Conservation (phyloP, 2,329 filamentous ascomycete genomes). For the Acarospora socialis region DNA sequence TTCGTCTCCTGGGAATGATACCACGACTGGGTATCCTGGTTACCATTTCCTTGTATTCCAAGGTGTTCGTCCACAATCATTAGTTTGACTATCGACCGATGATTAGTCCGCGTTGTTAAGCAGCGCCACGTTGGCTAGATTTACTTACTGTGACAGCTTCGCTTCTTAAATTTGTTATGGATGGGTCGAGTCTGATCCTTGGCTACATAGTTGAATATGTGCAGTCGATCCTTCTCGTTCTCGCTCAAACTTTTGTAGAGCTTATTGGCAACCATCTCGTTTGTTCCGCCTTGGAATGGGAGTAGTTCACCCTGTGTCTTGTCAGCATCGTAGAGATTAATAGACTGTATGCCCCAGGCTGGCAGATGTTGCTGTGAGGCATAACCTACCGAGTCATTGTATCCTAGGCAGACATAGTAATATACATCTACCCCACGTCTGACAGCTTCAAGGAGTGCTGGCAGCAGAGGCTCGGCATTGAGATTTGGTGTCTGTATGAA, state of each 20-base stretch:
- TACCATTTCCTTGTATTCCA: constrained; percentile 60
- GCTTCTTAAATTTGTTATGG: constrained; percentile 48
- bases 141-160: constrained; percentile 49
- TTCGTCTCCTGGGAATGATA: constrained; percentile 68
- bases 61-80: constrained; percentile 57
- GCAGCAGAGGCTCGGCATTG: constrained; percentile 54
- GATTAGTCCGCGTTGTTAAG: not conserved
- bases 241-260: constrained; percentile 42
- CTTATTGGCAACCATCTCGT: constrained; percentile 52
- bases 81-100: constrained; percentile 42
- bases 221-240: constrained; percentile 35
- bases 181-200: constrained; percentile 59
- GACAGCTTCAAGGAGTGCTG: constrained; percentile 49
- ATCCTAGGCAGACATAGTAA: constrained; percentile 61
- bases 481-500: constrained; percentile 69
- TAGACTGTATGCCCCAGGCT: too few species aligned
- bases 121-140: too few species aligned
- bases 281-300: constrained; percentile 60
- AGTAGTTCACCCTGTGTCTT: constrained; percentile 50
- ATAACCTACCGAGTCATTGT: constrained; percentile 51
- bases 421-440: constrained; percentile 52
- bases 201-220: constrained; percentile 53
- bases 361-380: not conserved
- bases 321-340: constrained; percentile 4
- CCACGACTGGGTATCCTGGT: constrained; percentile 70